Evolutionary conservation across 2,329 filamentous ascomycete species (phyloP), one percentile per base, ranked within the genome.

Genomic region (Ceratocystiopsis sp.): DNA sequence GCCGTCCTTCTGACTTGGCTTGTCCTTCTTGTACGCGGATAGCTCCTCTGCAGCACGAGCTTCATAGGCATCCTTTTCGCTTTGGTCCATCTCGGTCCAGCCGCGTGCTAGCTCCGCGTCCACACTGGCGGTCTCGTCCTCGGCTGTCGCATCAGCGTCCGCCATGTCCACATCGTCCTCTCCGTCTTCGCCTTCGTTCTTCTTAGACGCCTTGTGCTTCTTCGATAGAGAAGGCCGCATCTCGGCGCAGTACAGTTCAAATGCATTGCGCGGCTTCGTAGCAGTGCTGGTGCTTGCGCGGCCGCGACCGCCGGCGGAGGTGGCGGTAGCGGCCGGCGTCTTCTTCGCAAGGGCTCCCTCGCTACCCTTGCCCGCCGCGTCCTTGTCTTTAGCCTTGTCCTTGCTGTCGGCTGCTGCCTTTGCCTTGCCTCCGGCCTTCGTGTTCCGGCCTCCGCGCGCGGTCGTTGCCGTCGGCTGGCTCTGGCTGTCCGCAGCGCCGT

Each of bases 181-280:
- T 8, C 25, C 25, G 25, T 29, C 25, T 29, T 29, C 25, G 25
- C 25, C 25, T 2, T 11, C 25, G 25, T 11, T 29, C 14, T 60
- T 39, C 16, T 53, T 50, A 13, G 60, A 35, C 16, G 54, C 63
- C 53, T 66, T 65, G 47, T 61, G 54, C 54, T 71, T 64, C 10
- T 29, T 29, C 25, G 25, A 61, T 25, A 70, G 55, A 12, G 56
- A 48, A 4, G 64, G 59, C 39, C 69, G 65, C 47, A 55, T 61
- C 48, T 73, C 69, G 43, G 62, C 60, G 53, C 66, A 71, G 58
- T 69, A 76, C 15, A 75, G 57, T 47, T 73, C 69, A 51, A 72
- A 75, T 3, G 68, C 70, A 49, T 57, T 67, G 47, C 57, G 59
- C 13, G 66, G 65, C 40, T 59, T 59, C 54, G 67, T 67, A 8